Conservation (phyloP, 2,329 filamentous ascomycete genomes). For the Colletotrichum plurivorum region DNA sequence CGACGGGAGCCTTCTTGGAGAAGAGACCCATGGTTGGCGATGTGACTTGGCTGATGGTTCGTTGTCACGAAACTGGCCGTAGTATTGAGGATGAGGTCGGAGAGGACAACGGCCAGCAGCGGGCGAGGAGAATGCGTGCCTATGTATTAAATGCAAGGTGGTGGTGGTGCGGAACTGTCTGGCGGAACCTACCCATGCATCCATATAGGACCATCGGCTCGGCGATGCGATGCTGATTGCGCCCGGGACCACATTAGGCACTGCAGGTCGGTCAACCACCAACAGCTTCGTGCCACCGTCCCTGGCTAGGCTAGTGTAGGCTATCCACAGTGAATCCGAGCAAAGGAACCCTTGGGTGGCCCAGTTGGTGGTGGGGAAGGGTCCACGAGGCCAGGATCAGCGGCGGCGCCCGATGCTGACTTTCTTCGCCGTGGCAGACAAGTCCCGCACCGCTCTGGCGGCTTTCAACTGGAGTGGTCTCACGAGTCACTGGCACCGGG, state of each 20-base stretch:
- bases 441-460: not conserved
- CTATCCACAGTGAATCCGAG: not conserved
- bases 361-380: conserved; percentile 6
- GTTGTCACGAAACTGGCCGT: not conserved
- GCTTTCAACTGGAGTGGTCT: conserved; percentile 11
- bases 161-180: not conserved
- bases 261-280: not conserved
- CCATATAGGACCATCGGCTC: conserved; percentile 31
- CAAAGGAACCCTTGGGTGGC: conserved; percentile 28
- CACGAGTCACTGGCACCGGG: not conserved
- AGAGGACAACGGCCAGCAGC: no score
- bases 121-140: not conserved
- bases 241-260: no score
- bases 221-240: conserved; percentile 20
- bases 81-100: not conserved
- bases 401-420: conserved; percentile 16
- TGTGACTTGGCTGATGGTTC: not conserved
- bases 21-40: conserved; percentile 26
- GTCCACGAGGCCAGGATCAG: conserved; percentile 27
- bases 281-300: conserved; percentile 10
- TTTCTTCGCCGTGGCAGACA: conserved; percentile 8
- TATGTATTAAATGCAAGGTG: conserved; percentile 15
- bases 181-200: not conserved
- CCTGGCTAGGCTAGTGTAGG: not conserved
- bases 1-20: conserved; percentile 31